Evolutionary conservation across 2,329 filamentous ascomycete species (phyloP).

Genomic region (Stagonosporopsis tanaceti): DNA sequence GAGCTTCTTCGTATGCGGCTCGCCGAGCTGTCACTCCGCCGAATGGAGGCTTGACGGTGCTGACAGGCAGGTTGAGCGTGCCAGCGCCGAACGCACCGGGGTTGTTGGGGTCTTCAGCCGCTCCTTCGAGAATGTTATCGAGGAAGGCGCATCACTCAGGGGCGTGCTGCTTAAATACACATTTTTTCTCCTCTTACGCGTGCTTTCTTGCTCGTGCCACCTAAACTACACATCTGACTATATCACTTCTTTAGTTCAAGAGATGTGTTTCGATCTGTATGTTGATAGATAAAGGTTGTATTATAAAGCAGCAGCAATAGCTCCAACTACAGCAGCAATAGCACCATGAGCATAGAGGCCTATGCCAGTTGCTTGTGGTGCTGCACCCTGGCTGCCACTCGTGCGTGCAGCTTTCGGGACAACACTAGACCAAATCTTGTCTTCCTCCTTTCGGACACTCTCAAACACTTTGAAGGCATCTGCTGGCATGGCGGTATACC

Average conservation of each 20-base stretch:
- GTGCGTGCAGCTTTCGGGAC: slow-evolving; percentile 11
- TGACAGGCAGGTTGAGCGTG: too few relatives aligned
- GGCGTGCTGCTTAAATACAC: slow-evolving; percentile 53
- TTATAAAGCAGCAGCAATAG: slow-evolving; percentile 6
- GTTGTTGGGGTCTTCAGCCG: slow-evolving; percentile 82
- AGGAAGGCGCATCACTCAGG: slow-evolving; percentile 97
- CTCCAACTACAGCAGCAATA: slow-evolving; percentile 13
- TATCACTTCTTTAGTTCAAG: too few relatives aligned
- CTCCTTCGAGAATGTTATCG: slow-evolving; percentile 97
- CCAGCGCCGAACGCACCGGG: slow-evolving; percentile 64
- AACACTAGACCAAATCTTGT: slow-evolving; percentile 17
- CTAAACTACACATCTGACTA: too few relatives aligned
- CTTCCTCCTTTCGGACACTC: slow-evolving; percentile 14
- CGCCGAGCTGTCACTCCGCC: too few relatives aligned
- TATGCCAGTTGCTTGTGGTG: slow-evolving; percentile 9
- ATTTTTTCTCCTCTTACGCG: too few relatives aligned
- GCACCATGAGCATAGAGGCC: slow-evolving; percentile 13
- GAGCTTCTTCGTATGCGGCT: too few relatives aligned
- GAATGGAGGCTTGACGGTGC: too few relatives aligned
- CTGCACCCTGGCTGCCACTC: slow-evolving; percentile 14
- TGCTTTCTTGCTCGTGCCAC: too few relatives aligned
- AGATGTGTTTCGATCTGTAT: too few relatives aligned
- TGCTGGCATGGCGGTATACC: slow-evolving; percentile 18
- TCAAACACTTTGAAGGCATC: slow-evolving; percentile 15
- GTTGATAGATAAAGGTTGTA: too few relatives aligned